Conservation (phyloP, 306 rosid genomes). For the Glycine tomentella region DNA sequence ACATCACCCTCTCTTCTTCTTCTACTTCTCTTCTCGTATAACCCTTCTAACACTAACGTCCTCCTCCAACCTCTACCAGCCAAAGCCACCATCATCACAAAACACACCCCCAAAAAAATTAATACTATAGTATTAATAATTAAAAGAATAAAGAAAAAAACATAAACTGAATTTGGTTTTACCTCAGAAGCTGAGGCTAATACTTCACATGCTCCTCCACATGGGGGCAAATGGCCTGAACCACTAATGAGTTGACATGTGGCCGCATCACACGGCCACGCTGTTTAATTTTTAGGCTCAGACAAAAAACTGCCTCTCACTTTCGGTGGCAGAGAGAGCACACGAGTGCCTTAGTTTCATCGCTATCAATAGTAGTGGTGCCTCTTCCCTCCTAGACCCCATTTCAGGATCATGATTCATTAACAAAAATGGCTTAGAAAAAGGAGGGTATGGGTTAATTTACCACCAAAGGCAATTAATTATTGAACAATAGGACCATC, state of each 20-base stretch:
- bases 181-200: constrained; percentile 1
- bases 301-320: constrained; percentile 50
- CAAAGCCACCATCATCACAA: background rate
- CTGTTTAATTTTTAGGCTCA: constrained; percentile 23
- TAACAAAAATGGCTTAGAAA: background rate
- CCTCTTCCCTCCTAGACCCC: constrained; percentile 17
- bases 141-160: background rate
- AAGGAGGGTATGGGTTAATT: background rate
- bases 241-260: constrained; percentile 3
- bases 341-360: constrained; percentile 67
- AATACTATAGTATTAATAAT: too few relatives aligned
- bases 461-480: constrained; percentile 22
- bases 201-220: constrained; percentile 36
- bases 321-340: constrained; percentile 54
- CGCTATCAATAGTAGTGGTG: constrained; percentile 56
- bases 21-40: background rate
- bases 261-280: background rate
- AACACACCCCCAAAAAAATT: background rate
- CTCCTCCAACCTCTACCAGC: constrained; percentile 1
- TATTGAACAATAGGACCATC: constrained; percentile 41
- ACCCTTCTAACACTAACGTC: constrained; percentile 1
- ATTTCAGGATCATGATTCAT: constrained; percentile 23
- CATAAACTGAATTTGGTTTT: constrained; percentile 3
- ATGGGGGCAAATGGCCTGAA: constrained; percentile 41
- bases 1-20: constrained; percentile 33